A percentile compares a stretch with the other conserved stretches of the same genome.
These are phyloP conservation scores for Xylaria hypoxylon DNA, from an alignment of 2,329 filamentous ascomycete species.

Conservation along the genomic window DNA sequence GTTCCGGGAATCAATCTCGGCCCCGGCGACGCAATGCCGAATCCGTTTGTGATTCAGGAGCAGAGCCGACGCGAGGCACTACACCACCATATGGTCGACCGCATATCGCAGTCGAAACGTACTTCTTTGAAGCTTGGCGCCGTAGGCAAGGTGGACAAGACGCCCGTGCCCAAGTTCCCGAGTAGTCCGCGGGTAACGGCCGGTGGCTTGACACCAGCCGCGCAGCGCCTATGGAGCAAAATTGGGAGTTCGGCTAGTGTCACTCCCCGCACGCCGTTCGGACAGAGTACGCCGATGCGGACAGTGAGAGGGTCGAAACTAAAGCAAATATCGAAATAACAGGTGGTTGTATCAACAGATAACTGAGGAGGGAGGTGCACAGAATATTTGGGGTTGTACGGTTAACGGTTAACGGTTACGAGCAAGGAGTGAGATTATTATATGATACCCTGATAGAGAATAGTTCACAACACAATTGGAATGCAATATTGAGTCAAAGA, in stretches of 20 bases:
- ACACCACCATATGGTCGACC: slow-evolving; percentile 88
- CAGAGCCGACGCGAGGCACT: slow-evolving; percentile 81
- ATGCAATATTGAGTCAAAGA: not conserved
- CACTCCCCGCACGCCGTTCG: slow-evolving; percentile 55
- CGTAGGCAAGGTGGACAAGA: slow-evolving; percentile 68
- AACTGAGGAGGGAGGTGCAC: not conserved
- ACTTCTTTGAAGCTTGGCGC: slow-evolving; percentile 69
- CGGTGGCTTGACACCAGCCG: slow-evolving; percentile 76
- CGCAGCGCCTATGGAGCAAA: slow-evolving; percentile 73
- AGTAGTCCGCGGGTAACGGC: slow-evolving; percentile 70
- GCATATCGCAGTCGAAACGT: slow-evolving; percentile 78
- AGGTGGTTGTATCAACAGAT: not conserved
- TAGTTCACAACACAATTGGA: not conserved
- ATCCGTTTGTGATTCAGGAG: slow-evolving; percentile 83
- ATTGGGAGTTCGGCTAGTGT: slow-evolving; percentile 60
- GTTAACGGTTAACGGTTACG: slow-evolving; percentile 4
- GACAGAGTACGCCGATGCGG: slow-evolving; percentile 55
- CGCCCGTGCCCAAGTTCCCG: slow-evolving; percentile 76
- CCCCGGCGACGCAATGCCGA: slow-evolving; percentile 71
- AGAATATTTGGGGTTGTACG: not conserved
- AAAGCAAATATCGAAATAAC: slow-evolving; percentile 51
- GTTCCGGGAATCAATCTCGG: slow-evolving; percentile 67
- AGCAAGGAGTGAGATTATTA: slow-evolving; percentile 17
- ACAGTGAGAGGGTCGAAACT: slow-evolving; percentile 52
- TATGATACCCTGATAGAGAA: slow-evolving; percentile 37